Evolutionary conservation across 352 stramenopile species (phyloP).

Genomic region (Globisporangium lucens): DNA sequence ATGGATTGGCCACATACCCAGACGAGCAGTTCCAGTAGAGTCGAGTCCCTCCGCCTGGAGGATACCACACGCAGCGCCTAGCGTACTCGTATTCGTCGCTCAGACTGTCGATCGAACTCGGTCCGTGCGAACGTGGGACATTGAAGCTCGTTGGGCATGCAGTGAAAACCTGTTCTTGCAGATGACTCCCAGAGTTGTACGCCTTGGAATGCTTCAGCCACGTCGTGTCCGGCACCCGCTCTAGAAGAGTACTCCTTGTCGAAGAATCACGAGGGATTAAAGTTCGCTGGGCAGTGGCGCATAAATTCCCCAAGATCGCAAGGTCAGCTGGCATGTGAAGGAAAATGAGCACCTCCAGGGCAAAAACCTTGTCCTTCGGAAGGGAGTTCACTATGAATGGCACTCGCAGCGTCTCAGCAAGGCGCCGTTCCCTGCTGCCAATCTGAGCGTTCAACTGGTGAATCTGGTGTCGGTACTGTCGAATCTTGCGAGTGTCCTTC

Average conservation of each 20-base stretch:
- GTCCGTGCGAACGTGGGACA: not conserved
- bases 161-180: not conserved
- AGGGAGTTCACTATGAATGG: constrained; percentile 32
- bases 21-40: constrained; percentile 25
- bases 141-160: not conserved
- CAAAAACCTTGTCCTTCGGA: constrained; percentile 19
- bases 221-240: not conserved
- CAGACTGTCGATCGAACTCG: constrained; percentile 24
- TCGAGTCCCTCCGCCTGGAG: constrained; percentile 13
- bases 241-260: not conserved
- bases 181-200: not conserved
- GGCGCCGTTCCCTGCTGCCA: not conserved
- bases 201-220: constrained; percentile 26
- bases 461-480: not conserved
- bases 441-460: not conserved
- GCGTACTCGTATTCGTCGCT: constrained; percentile 16
- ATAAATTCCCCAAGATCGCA: constrained; percentile 36
- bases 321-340: constrained; percentile 35
- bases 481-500: not conserved
- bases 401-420: constrained; percentile 15
- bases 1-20: constrained; percentile 34
- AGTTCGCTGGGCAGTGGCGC: constrained; percentile 29
- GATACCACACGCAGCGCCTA: constrained; percentile 40
- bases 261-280: constrained; percentile 16
- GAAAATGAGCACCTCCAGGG: constrained; percentile 42